Base-by-base conservation (phyloP, 495 filamentous ascomycete genomes). In the Margaritispora aquatica region DNA sequence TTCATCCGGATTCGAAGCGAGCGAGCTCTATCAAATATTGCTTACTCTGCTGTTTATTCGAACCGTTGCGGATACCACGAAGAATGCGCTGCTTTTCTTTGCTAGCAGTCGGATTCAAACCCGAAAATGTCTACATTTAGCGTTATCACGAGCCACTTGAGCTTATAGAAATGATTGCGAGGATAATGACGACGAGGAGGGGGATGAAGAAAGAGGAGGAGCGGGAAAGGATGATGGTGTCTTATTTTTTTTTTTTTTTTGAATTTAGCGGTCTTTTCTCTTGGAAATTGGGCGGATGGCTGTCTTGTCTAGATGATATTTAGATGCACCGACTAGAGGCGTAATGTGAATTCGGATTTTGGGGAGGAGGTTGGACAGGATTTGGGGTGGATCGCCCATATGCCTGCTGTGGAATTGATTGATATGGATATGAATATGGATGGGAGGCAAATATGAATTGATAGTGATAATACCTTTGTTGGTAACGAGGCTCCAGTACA, bases 151-250 rank as follows among this genome's bases (percentile, higher is more conserved):
- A 51, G 49, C 55, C 54, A 34, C n/a, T 19, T 7, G 60, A 63
- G 60, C 55, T 63, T 62, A 20, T 63, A 63, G 60, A 63, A 26
- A 63, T 51, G 60, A 63, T 49, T 44, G 38, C 11, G 38, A 44
- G 38, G 3, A n/a, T 44, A 17, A 17, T 3, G 15, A 44, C 46
- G 27, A 48, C n/a, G n/a, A n/a, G n/a, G n/a, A n/a, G n/a, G n/a
- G n/a, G n/a, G n/a, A n/a, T n/a, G n/a, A n/a, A n/a, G n/a, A n/a
- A n/a, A n/a, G n/a, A n/a, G n/a, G n/a, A n/a, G n/a, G n/a, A n/a
- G n/a, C n/a, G n/a, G n/a, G n/a, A n/a, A n/a, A n/a, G n/a, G n/a
- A n/a, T n/a, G n/a, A n/a, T n/a, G n/a, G n/a, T n/a, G n/a, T n/a
- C n/a, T n/a, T n/a, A n/a, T n/a, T n/a, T n/a, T n/a, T n/a, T n/a